phyloP scores from a whole-genome alignment of 1,139 yeast species.

The Blastobotrys buckinghamii region DNA sequence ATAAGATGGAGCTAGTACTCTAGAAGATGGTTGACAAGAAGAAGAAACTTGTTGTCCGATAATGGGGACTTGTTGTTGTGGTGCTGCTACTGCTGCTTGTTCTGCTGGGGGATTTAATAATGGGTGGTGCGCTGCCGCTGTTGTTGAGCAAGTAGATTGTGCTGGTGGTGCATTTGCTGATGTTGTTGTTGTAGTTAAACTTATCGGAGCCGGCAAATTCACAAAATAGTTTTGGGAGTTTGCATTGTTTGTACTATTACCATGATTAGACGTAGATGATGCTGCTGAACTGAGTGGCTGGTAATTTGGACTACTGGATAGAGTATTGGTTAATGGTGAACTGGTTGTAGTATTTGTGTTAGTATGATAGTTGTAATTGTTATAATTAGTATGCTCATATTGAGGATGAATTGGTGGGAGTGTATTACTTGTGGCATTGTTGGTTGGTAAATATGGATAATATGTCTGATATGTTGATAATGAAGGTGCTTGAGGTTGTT shows the following conservation, averaged over 20 bases:
- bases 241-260: background rate
- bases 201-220: background rate
- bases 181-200: constrained; percentile 32
- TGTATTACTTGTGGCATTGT: background rate
- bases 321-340: background rate
- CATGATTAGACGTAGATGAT: no score
- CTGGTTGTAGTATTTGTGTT: background rate
- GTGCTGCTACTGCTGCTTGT: constrained; percentile 22
- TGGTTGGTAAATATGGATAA: no score
- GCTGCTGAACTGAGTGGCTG: background rate
- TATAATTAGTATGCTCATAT: background rate
- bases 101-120: constrained; percentile 30
- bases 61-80: background rate
- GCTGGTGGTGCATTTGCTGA: constrained; percentile 31
- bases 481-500: background rate
- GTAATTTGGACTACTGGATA: background rate
- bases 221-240: background rate
- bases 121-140: constrained; percentile 25
- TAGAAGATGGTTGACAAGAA: background rate
- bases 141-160: constrained; percentile 25
- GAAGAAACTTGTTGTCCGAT: background rate
- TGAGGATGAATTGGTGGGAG: background rate
- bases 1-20: background rate
- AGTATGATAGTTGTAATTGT: background rate
- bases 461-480: no score